Conservation (phyloP, 345 rosid species). For the Melaleuca alternifolia region DNA sequence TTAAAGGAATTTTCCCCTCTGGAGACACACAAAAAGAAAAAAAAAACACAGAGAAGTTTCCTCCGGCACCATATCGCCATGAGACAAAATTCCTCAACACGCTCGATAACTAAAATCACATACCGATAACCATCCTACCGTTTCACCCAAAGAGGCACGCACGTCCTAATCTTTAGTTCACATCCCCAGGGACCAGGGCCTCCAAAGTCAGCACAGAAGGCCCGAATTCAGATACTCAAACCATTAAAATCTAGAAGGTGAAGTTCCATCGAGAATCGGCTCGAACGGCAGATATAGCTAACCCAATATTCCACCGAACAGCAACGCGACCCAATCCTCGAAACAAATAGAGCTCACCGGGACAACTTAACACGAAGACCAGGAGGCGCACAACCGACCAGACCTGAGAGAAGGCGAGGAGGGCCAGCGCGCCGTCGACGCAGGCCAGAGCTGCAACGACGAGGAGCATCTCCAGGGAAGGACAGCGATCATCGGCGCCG, state of each 20-base stretch:
- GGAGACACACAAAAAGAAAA: not conserved
- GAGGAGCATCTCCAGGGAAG: constrained; percentile 11
- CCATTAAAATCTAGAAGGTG: not conserved
- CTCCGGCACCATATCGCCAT: not conserved
- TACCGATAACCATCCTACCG: not conserved
- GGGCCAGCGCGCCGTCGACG: constrained; percentile 20
- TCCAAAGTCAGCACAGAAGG: not conserved
- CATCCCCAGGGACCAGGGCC: not conserved
- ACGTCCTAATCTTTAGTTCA: not conserved
- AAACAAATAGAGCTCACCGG: not conserved
- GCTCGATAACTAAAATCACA: not conserved
- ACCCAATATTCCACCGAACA: not conserved
- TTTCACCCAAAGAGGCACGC: not conserved
- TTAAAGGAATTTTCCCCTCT: not conserved
- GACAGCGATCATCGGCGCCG: constrained; percentile 3
- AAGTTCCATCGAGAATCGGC: not conserved
- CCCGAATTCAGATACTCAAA: not conserved
- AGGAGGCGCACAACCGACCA: not conserved
- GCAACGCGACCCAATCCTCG: not conserved
- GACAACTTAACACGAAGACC: not conserved
- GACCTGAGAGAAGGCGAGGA: constrained; percentile 31
- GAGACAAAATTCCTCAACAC: not conserved
- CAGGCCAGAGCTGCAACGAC: constrained; percentile 17
- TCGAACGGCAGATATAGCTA: not conserved
- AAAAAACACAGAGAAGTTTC: not conserved